phyloP scores from a whole-genome alignment of 768 basidiomycete genomes.

The Trametes cingulata region DNA sequence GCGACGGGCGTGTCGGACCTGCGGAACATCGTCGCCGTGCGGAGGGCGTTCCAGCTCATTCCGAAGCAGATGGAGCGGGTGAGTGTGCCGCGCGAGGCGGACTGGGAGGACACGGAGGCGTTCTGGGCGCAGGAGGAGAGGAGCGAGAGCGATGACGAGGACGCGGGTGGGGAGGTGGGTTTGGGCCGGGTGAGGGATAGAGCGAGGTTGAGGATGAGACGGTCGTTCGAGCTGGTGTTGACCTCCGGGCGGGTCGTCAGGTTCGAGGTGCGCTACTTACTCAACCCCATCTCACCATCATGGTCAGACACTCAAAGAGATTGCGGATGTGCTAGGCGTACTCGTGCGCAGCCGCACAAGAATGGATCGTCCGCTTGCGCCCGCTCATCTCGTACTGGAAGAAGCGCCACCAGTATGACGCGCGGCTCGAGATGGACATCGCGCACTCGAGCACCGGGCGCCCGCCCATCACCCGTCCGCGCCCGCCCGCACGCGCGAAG shows the following conservation, averaged over 20 bases:
- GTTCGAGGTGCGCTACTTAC: constrained; percentile 64
- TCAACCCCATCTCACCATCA: neutral
- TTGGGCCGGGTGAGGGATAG: constrained; percentile 44
- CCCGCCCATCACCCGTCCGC: constrained; percentile 61
- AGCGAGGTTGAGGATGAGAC: constrained; percentile 49
- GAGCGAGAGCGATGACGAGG: constrained; percentile 55
- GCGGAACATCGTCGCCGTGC: constrained; percentile 62
- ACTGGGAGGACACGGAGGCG: constrained; percentile 36
- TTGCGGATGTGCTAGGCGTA: constrained; percentile 56
- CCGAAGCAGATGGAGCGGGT: constrained; percentile 32
- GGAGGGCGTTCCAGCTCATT: constrained; percentile 56
- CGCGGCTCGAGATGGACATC: constrained; percentile 79
- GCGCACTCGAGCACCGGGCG: constrained; percentile 53
- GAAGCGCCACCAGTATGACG: constrained; percentile 70
- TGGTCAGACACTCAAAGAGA: no score
- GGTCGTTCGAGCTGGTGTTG: constrained; percentile 79
- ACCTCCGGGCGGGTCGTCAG: constrained; percentile 66
- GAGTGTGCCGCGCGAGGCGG: neutral
- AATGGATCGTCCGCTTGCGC: constrained; percentile 83
- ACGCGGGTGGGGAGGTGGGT: constrained; percentile 64
- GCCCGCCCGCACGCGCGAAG: constrained; percentile 39
- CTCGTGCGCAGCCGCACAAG: constrained; percentile 64
- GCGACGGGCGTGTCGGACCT: constrained; percentile 76
- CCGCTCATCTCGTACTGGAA: constrained; percentile 80
- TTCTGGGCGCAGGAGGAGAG: constrained; percentile 39